Base-by-base conservation (phyloP, 768 basidiomycete genomes). In the Boletus sp. region DNA sequence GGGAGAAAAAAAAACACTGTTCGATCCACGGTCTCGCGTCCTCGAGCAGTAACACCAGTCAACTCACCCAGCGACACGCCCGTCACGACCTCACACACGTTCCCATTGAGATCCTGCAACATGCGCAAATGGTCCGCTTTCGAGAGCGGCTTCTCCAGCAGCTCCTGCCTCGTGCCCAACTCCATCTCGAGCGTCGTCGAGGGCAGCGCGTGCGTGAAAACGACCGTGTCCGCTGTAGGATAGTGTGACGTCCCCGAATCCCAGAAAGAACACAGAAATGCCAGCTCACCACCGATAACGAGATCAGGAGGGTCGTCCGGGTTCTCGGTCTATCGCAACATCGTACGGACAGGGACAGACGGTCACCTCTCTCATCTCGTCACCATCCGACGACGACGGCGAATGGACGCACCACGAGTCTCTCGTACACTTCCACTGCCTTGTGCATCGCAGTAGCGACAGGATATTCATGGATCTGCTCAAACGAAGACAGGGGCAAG, bases 21-120 rank as follows among this genome's bases (percentile, higher is more conserved):
- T 19, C 35, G 29, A 38, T 19, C 21, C 27, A 27, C 52, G 5
- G 2, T 14, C 9, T 4, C 17, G 23, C 13, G 15, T 9, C 45
- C 32, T 9, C 27, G 1, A 14, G 21, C 34, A 32, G 14, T 5
- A 33, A 19, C 57, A n/a, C n/a, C n/a, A n/a, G n/a, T n/a, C n/a
- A n/a, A n/a, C 83, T 59, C 55, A 92, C 93, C 89, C 11, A 98
- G 70, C 14, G 83, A 80, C 17, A 98, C 83, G 9, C 94, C 96
- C 0, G 95, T 98, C 21, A 97, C 91, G 21, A 98, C 93, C 68
- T 96, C 90, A 61, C 94, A 96, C 0, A 85, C 80, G 46, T 80
- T 77, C 7, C 93, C 96, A 47, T 94, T 93, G 58, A 97, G 75
- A 54, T 93, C 89, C 44, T 88, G 73, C 51, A 99, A 76, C 90